Percentiles rank a stretch among this genome's conserved stretches.
Conservation (phyloP, 2,329 filamentous ascomycete species). For the Diaporthe nobilis region DNA sequence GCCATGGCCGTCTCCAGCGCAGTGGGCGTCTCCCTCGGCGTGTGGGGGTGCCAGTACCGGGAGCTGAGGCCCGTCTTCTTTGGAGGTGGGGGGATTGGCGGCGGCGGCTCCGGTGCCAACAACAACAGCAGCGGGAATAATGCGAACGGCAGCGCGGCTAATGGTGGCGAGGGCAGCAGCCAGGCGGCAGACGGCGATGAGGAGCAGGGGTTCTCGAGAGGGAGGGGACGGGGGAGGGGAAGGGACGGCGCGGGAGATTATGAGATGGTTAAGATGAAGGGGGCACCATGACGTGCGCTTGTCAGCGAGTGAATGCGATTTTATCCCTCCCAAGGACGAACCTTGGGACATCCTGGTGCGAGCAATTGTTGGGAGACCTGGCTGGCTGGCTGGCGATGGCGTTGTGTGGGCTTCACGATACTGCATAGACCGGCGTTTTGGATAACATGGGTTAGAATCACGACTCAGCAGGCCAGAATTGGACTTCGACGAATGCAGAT, state of each 20-base stretch:
- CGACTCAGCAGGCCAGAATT: background rate
- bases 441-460: conserved; percentile 23
- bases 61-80: conserved; percentile 92
- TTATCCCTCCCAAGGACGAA: background rate
- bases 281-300: conserved; percentile 32
- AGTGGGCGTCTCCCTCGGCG: conserved; percentile 73
- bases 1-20: conserved; percentile 64
- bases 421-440: conserved; percentile 39
- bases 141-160: conserved; percentile 44
- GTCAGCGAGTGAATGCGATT: background rate
- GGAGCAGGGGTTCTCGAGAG: conserved; percentile 65
- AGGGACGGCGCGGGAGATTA: conserved; percentile 72
- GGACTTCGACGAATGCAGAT: background rate
- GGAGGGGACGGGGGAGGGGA: conserved; percentile 65
- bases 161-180: conserved; percentile 40
- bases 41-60: conserved; percentile 92
- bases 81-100: conserved; percentile 64
- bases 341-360: background rate
- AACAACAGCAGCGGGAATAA: conserved; percentile 43
- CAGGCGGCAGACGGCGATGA: conserved; percentile 53
- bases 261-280: conserved; percentile 73
- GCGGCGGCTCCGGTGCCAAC: conserved; percentile 55
- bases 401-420: conserved; percentile 29
- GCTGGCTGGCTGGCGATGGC: conserved; percentile 30
- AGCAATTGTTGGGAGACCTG: conserved; percentile 2